These are phyloP conservation scores for Paramarasmius palmivorus DNA, from an alignment of 1,284 basidiomycete species.

Conservation along the genomic window DNA sequence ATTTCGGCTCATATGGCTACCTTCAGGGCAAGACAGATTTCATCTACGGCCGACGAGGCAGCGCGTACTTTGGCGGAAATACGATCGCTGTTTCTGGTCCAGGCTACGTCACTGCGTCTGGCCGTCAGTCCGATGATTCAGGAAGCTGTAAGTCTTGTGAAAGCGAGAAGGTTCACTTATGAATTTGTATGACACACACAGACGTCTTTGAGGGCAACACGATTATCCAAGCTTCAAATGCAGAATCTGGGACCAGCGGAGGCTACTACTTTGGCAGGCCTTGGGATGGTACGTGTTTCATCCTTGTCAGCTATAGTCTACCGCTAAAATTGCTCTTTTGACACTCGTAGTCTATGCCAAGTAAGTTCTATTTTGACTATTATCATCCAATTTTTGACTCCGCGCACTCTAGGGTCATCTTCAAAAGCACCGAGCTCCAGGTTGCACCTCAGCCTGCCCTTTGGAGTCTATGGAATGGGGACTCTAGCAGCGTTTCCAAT, in stretches of 20 bases:
- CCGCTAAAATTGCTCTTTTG: too few species aligned
- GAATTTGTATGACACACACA: constrained; percentile 14
- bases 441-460: constrained; percentile 41
- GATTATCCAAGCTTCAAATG: constrained; percentile 45
- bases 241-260: constrained; percentile 35
- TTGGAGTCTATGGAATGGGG: constrained; percentile 48
- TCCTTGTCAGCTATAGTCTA: not conserved
- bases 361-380: constrained; percentile 21
- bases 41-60: constrained; percentile 46
- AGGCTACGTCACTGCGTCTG: constrained; percentile 54
- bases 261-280: constrained; percentile 50
- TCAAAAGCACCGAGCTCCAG: constrained; percentile 43
- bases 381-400: constrained; percentile 16
- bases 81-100: constrained; percentile 40
- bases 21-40: constrained; percentile 54
- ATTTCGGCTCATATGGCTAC: not conserved
- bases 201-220: constrained; percentile 50
- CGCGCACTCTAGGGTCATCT: constrained; percentile 39
- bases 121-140: constrained; percentile 44
- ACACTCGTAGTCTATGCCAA: constrained; percentile 18
- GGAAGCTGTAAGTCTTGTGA: constrained; percentile 49
- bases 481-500: constrained; percentile 38
- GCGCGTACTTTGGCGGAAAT: constrained; percentile 47
- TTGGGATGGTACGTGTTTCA: constrained; percentile 29
- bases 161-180: not conserved